Conservation (phyloP, 371 early-diverging fungal genomes). For the Syncephalastrum racemosum region DNA sequence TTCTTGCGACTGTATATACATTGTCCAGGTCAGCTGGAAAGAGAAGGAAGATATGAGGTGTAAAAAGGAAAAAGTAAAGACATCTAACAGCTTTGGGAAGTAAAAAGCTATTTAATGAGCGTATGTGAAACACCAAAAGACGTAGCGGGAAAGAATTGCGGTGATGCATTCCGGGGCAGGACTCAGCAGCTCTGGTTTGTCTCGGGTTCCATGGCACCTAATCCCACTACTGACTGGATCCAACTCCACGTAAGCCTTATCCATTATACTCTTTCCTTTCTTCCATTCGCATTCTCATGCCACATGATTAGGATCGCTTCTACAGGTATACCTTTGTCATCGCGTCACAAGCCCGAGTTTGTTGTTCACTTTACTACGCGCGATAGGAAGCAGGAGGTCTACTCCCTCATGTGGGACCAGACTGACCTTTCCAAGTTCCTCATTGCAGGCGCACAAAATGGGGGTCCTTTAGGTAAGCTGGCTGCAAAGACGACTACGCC, state of each 20-base stretch:
- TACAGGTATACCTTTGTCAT: constrained; percentile 31
- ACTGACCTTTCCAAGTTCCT: constrained; percentile 81
- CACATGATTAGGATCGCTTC: constrained; percentile 43
- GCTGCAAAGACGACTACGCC: neutral
- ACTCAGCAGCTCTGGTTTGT: too few species aligned
- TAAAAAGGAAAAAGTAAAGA: too few species aligned
- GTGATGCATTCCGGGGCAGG: too few species aligned
- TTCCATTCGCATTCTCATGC: neutral
- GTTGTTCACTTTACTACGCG: neutral
- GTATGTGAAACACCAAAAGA: too few species aligned
- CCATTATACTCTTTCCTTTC: neutral
- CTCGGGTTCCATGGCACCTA: constrained; percentile 39
- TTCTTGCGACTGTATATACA: too few species aligned
- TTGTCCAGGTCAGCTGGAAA: too few species aligned
- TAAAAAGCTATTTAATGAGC: too few species aligned
- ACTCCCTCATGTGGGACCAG: constrained; percentile 86
- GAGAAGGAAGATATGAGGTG: too few species aligned
- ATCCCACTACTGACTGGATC: constrained; percentile 57
- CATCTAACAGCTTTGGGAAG: too few species aligned
- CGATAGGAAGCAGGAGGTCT: constrained; percentile 72
- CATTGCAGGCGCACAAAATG: constrained; percentile 84
- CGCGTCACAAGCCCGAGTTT: neutral
- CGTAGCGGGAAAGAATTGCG: too few species aligned
- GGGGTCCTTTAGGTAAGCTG: constrained; percentile 86
- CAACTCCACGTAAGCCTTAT: constrained; percentile 43